phyloP scores from a whole-genome alignment of 495 filamentous ascomycete species.

The Glutinoglossum americanum region DNA sequence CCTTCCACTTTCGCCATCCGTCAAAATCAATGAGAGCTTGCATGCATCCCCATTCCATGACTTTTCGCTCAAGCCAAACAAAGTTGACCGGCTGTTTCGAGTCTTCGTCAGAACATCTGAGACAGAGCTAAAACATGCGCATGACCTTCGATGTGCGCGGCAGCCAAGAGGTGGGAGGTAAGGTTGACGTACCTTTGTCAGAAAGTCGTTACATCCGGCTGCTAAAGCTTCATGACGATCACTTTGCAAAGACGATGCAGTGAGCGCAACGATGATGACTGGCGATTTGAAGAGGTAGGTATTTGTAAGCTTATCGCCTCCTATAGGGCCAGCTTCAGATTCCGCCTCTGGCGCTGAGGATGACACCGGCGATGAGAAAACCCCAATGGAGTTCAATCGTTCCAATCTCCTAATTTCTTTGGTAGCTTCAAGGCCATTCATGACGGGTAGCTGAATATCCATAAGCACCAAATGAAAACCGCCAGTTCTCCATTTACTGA shows the following conservation, averaged over 20 bases:
- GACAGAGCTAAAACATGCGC: not conserved
- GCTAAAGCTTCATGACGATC: constrained; percentile 88
- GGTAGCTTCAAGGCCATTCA: constrained; percentile 92
- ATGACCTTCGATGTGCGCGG: not conserved
- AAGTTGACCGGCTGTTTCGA: constrained; percentile 69
- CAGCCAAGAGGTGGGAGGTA: not conserved
- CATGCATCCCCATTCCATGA: constrained; percentile 99
- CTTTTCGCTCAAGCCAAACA: constrained; percentile 90
- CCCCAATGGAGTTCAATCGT: constrained; percentile 72
- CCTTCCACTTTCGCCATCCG: constrained; percentile 95
- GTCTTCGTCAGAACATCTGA: constrained; percentile 1
- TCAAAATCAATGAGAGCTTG: constrained; percentile 97
- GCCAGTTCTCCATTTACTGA: constrained; percentile 76
- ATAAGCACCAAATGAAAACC: constrained; percentile 97
- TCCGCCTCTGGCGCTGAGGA: constrained; percentile 17
- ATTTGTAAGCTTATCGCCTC: constrained; percentile 45
- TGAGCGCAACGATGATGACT: constrained; percentile 93
- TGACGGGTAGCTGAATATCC: constrained; percentile 95
- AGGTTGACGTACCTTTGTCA: constrained; percentile 61
- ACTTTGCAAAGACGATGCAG: constrained; percentile 77
- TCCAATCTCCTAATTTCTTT: constrained; percentile 87
- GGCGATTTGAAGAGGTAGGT: constrained; percentile 74
- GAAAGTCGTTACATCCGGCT: constrained; percentile 92
- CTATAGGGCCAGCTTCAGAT: constrained; percentile 18
- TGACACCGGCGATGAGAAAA: constrained; percentile 35